These are phyloP conservation scores for Lanmaoa pseudosensibilis DNA, from an alignment of 768 basidiomycete species.

Conservation along the genomic window DNA sequence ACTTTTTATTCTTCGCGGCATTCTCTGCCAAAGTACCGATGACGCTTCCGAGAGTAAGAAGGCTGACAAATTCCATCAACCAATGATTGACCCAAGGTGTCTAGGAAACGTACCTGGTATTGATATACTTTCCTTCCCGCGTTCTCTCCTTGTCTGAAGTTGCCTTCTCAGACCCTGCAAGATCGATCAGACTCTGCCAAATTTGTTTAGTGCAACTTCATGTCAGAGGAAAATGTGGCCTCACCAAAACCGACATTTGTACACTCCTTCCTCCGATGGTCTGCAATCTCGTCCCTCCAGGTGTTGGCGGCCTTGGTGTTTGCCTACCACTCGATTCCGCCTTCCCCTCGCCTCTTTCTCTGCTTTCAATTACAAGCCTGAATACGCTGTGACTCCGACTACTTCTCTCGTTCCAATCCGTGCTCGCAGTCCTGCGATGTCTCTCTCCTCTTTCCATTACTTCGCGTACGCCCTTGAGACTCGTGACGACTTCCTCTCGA, in stretches of 20 bases:
- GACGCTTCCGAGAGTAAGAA: slow-evolving; percentile 90
- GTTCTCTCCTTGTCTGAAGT: slow-evolving; percentile 94
- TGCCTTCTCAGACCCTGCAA: slow-evolving; percentile 95
- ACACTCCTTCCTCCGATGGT: slow-evolving; percentile 79
- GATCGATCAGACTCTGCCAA: slow-evolving; percentile 82
- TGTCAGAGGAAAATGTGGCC: slow-evolving; percentile 5
- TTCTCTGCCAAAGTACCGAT: slow-evolving; percentile 92
- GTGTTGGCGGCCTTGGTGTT: slow-evolving; percentile 57
- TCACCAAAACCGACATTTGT: slow-evolving; percentile 71
- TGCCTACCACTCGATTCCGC: slow-evolving; percentile 40
- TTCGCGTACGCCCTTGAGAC: slow-evolving; percentile 80
- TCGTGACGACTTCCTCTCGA: slow-evolving; percentile 92
- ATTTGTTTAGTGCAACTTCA: background rate
- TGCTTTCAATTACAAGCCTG: slow-evolving; percentile 86
- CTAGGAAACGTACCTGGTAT: slow-evolving; percentile 59
- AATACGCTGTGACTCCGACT: slow-evolving; percentile 95
- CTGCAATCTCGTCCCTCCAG: slow-evolving; percentile 66
- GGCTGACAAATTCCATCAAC: slow-evolving; percentile 40
- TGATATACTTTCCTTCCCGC: slow-evolving; percentile 96
- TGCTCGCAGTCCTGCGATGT: slow-evolving; percentile 86
- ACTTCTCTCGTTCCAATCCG: slow-evolving; percentile 98
- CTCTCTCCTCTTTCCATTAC: slow-evolving; percentile 85
- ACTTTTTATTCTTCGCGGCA: slow-evolving; percentile 72
- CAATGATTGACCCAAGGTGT: background rate
- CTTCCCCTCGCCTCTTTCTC: slow-evolving; percentile 61